Evolutionary conservation across 768 basidiomycete species (phyloP), one percentile per base, ranked within the genome.

Genomic region (Boletales sp.): DNA sequence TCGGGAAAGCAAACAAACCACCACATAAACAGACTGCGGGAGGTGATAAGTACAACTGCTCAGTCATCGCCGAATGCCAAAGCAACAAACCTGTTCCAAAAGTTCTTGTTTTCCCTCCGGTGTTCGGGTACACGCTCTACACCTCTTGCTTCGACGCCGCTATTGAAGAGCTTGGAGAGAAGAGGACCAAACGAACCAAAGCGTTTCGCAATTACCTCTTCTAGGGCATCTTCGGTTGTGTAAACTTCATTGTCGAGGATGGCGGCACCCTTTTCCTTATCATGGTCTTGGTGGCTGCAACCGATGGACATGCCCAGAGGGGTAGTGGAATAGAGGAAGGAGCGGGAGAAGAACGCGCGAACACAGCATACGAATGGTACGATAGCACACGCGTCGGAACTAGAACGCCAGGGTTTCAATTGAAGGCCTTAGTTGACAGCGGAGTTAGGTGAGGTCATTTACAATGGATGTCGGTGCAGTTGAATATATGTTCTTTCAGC

Each of bases 51-150:
- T n/a, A 28, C n/a, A 40, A 15, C 13, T 11, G 9, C 19, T 17
- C 9, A 6, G 31, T 39, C 15, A 13, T 13, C 35, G 51, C 13
- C 8, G 25, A 36, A 50, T 17, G 38, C 37, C 17, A 34, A 35
- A 13, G 33, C 34, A 8, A 67, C 70, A 40, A 43, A 72, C 72
- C 74, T 74, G 57, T 75, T 76, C 72, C 74, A 75, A 13, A 68
- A 56, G 50, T 76, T 72, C 49, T 74, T 75, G 1, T 53, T 63
- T 45, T 74, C 72, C 51, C 76, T 57, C 61, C 79, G 72, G 49
- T 74, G 61, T 57, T 81, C 80, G 14, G 75, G 76, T 0, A 81
- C 74, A 12, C 79, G 74, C 53, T 80, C 80, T 7, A 81, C 74
- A 17, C 80, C 80, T 60, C 76, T 65, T 5, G 77, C 78, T 60